These are phyloP conservation scores for Heritiera littoralis DNA, from an alignment of 345 rosid genomes.

Conservation along the genomic window DNA sequence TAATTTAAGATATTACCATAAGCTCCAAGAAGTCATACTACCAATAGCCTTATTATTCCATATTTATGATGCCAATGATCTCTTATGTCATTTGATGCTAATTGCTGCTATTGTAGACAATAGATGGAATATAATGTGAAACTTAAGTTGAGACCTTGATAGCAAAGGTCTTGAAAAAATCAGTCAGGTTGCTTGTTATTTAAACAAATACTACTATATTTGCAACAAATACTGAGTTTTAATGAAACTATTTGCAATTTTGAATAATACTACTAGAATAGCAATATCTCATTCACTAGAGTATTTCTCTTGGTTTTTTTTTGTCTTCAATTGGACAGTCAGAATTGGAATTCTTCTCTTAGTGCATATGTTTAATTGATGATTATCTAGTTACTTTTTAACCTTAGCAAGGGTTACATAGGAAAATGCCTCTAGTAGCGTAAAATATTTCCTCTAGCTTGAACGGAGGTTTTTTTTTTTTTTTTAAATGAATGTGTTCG, in stretches of 20 bases:
- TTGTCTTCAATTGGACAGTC: neutral
- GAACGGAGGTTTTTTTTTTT: neutral
- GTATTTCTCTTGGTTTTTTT: conserved; percentile 2
- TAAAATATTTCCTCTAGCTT: neutral
- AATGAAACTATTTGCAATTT: neutral
- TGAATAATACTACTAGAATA: neutral
- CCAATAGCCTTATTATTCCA: too few species aligned
- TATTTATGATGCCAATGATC: neutral
- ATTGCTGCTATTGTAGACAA: neutral
- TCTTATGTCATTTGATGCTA: neutral
- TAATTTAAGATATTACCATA: neutral
- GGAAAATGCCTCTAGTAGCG: neutral
- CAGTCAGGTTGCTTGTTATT: neutral
- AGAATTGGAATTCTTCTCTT: neutral
- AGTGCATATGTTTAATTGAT: neutral
- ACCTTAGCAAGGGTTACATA: neutral
- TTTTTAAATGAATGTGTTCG: neutral
- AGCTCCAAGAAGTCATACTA: neutral
- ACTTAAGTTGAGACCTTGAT: neutral
- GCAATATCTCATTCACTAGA: neutral
- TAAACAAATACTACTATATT: neutral
- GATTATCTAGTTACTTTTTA: neutral
- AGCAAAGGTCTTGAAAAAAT: neutral
- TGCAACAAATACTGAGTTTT: neutral
- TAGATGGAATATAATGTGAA: neutral